A percentile compares a stretch with the other conserved stretches of the same genome.
Evolutionary conservation across 148 eudicot genomes (phyloP).

Genomic region (Fagopyrum homotropicum): DNA sequence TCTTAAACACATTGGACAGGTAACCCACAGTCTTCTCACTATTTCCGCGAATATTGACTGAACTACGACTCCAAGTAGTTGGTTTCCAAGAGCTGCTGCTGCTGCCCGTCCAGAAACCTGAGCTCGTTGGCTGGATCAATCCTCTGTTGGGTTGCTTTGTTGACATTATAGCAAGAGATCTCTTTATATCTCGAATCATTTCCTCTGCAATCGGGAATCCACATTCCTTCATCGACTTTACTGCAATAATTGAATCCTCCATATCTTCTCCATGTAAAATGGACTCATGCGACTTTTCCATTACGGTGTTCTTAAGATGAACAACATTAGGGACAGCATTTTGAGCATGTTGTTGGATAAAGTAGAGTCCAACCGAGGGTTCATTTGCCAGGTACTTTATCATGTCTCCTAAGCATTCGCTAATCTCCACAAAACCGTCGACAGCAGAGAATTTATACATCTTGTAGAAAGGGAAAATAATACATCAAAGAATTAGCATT

Average conservation of each 20-base stretch:
- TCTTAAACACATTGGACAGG: slow-evolving; percentile 48
- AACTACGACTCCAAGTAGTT: slow-evolving; percentile 38
- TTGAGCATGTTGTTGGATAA: slow-evolving; percentile 80
- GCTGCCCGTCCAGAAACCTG: slow-evolving; percentile 32
- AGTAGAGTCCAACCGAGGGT: slow-evolving; percentile 91
- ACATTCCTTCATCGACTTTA: slow-evolving; percentile 79
- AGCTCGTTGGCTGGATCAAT: slow-evolving; percentile 32
- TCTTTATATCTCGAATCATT: slow-evolving; percentile 63
- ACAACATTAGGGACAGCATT: slow-evolving; percentile 77
- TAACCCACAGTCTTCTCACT: slow-evolving; percentile 33
- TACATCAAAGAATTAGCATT: neutral
- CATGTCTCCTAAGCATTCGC: slow-evolving; percentile 72
- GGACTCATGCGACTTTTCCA: slow-evolving; percentile 52
- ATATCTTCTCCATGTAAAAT: slow-evolving; percentile 67
- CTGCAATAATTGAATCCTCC: slow-evolving; percentile 67
- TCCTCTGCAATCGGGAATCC: slow-evolving; percentile 69
- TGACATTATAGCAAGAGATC: slow-evolving; percentile 49
- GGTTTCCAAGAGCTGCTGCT: slow-evolving; percentile 58
- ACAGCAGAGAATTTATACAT: slow-evolving; percentile 71
- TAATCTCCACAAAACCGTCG: slow-evolving; percentile 83
- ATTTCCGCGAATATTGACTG: slow-evolving; percentile 18
- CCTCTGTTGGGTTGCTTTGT: slow-evolving; percentile 56
- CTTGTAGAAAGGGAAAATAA: slow-evolving; percentile 20
- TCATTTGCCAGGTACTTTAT: slow-evolving; percentile 81
- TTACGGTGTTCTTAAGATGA: slow-evolving; percentile 41